These are phyloP conservation scores for Apostasia shenzhenica DNA, from an alignment of 106 monocot species.

Conservation along the genomic window DNA sequence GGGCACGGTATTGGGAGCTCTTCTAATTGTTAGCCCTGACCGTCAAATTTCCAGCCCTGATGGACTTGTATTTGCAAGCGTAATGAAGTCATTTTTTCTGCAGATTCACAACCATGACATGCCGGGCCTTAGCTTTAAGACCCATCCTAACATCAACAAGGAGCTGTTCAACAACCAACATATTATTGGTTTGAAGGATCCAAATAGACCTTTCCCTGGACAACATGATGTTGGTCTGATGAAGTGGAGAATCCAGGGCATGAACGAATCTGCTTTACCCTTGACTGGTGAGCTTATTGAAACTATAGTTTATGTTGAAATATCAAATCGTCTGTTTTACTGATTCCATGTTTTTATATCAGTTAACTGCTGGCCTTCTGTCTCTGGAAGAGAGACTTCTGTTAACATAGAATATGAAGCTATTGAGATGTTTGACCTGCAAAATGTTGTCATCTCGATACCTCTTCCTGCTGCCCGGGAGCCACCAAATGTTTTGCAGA, in stretches of 20 bases:
- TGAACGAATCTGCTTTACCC: slow-evolving; percentile 81
- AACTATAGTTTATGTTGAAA: neutral
- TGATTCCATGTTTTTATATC: slow-evolving; percentile 1
- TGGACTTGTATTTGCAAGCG: neutral
- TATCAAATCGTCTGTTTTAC: neutral
- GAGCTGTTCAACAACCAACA: slow-evolving; percentile 84
- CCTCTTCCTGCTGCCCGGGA: slow-evolving; percentile 90
- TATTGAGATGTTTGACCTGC: slow-evolving; percentile 81
- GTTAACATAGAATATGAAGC: slow-evolving; percentile 99
- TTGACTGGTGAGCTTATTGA: slow-evolving; percentile 54
- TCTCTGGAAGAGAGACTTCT: slow-evolving; percentile 92
- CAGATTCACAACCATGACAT: slow-evolving; percentile 85
- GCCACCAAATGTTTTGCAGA: slow-evolving; percentile 76
- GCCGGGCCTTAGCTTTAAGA: slow-evolving; percentile 81
- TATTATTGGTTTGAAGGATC: slow-evolving; percentile 80
- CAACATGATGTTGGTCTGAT: slow-evolving; percentile 88
- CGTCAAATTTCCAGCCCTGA: neutral
- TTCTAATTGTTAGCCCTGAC: neutral
- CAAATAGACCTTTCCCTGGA: slow-evolving; percentile 93
- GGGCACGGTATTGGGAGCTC: neutral
- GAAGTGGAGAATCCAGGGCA: slow-evolving; percentile 97
- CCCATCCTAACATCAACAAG: slow-evolving; percentile 97
- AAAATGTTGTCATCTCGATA: slow-evolving; percentile 77
- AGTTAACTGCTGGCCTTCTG: slow-evolving; percentile 98
- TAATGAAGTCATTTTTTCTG: neutral